Conservation (phyloP, 2,329 filamentous ascomycete genomes). For the Ilyonectria mors-panacis region DNA sequence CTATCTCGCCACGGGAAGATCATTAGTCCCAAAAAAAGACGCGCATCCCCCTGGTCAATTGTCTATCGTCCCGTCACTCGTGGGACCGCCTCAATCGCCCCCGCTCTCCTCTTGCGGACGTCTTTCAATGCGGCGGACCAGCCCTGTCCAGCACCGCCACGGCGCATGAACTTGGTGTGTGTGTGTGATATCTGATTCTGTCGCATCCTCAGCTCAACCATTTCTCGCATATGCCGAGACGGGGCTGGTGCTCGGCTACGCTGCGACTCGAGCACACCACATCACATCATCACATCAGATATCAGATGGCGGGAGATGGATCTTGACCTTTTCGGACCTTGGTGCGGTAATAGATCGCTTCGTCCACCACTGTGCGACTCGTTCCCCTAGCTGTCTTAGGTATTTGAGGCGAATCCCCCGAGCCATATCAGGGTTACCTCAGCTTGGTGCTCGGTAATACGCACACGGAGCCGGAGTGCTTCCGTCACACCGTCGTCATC, state of each 20-base stretch:
- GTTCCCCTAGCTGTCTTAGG: background rate
- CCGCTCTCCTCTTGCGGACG: constrained; percentile 10
- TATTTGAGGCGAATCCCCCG: constrained; percentile 20
- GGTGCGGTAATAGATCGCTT: background rate
- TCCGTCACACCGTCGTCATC: constrained; percentile 45
- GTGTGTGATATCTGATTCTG: constrained; percentile 13
- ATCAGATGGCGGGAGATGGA: constrained; percentile 11
- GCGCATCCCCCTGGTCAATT: constrained; percentile 31
- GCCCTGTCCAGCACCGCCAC: constrained; percentile 36
- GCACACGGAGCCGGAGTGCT: constrained; percentile 30
- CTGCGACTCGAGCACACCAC: background rate
- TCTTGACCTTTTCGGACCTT: background rate
- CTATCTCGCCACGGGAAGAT: constrained; percentile 49
- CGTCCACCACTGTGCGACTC: constrained; percentile 1
- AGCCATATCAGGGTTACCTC: constrained; percentile 27
- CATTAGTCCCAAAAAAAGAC: constrained; percentile 37
- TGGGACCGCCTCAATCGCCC: constrained; percentile 10
- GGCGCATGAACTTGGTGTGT: constrained; percentile 17
- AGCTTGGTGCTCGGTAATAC: constrained; percentile 27
- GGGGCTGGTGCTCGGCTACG: constrained; percentile 12
- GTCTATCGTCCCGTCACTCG: constrained; percentile 19
- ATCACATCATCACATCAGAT: background rate
- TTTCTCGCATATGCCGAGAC: constrained; percentile 11
- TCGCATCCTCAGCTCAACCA: constrained; percentile 17
- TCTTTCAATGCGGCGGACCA: constrained; percentile 24